Base-by-base conservation (phyloP, 768 basidiomycete species). In the Hebeloma cylindrosporum region DNA sequence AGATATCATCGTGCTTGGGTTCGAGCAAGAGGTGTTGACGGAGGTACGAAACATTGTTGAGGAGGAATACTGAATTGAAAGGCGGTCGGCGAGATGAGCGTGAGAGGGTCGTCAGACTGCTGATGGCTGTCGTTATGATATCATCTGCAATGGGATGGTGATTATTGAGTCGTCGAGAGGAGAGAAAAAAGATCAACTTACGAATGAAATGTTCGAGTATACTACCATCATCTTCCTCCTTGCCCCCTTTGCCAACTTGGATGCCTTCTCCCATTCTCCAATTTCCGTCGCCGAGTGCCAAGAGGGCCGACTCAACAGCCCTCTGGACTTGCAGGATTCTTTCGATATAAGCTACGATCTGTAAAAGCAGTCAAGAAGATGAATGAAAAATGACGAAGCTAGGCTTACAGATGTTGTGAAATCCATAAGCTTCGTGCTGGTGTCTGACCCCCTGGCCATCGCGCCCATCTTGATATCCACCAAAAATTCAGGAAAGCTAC, bases 191-290 rank as follows among this genome's bases (percentile, higher is more conserved):
- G 11, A 21, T 13, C 29, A n/a, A 73, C 85, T 42, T 48, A 89
- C 89, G 80, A 7, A 81, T 68, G 56, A 79, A 93, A 60, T 91
- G 88, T 56, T 91, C 85, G 17, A 90, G 65, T 8, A 92, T 71
- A 13, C 73, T 66, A 28, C 64, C 66, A 54, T 84, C 81, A 43
- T 82, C 82, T 7, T 71, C 71, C 22, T 80, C 83, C 3, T 68
- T 70, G 1, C 32, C 48, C 0, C 52, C 55, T 41, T 48, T 51
- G 7, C 77, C 78, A 5, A 85, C 79, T 53, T 75, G 73, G 16
- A 87, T 73, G 4, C 88, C 88, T 48, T 88, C 88, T 3, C 90
- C 90, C 89, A 93, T 92, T 64, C 80, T 88, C 90, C 90, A 92
- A 52, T 92, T 92, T 7, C 90, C 90, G 48, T 93, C 89, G 0